These are phyloP conservation scores for Sporothrix euskadiensis DNA, from an alignment of 2,329 filamentous ascomycete species.

Conservation along the genomic window DNA sequence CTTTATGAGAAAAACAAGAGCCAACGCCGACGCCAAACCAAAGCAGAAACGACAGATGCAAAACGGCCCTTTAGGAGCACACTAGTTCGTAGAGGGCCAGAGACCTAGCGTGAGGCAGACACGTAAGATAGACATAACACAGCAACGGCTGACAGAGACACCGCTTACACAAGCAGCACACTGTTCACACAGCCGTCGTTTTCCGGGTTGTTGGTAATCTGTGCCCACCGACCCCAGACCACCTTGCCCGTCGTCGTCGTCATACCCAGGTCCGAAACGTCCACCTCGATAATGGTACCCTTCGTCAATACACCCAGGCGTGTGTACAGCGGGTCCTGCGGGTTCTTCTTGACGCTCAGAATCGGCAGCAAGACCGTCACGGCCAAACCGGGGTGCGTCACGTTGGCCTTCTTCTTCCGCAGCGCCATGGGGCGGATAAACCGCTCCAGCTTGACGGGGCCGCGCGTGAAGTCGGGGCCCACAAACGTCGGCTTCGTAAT, in stretches of 20 bases:
- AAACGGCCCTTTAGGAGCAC: neutral
- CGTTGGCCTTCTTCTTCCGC: slow-evolving; percentile 76
- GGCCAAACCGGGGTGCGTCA: slow-evolving; percentile 46
- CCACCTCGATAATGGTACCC: slow-evolving; percentile 81
- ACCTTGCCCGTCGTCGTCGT: slow-evolving; percentile 91
- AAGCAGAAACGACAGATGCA: neutral
- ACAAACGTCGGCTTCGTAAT: slow-evolving; percentile 87
- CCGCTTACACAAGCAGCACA: slow-evolving; percentile 26
- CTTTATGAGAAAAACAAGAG: neutral
- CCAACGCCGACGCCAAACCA: slow-evolving; percentile 13
- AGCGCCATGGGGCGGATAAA: slow-evolving; percentile 51
- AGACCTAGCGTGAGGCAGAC: neutral
- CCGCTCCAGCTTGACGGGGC: slow-evolving; percentile 76
- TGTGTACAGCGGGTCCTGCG: slow-evolving; percentile 84
- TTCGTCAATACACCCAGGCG: slow-evolving; percentile 79
- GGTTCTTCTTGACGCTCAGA: slow-evolving; percentile 71
- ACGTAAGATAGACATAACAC: neutral
- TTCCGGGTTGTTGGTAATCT: slow-evolving; percentile 54
- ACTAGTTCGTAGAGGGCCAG: neutral
- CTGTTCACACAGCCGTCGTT: slow-evolving; percentile 35
- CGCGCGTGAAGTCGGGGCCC: slow-evolving; percentile 82
- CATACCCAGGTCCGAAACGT: slow-evolving; percentile 86
- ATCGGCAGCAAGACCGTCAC: slow-evolving; percentile 82
- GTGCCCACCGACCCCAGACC: slow-evolving; percentile 84
- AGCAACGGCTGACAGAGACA: neutral